Conservation (phyloP, 768 basidiomycete species). For the Pholiota molesta region DNA sequence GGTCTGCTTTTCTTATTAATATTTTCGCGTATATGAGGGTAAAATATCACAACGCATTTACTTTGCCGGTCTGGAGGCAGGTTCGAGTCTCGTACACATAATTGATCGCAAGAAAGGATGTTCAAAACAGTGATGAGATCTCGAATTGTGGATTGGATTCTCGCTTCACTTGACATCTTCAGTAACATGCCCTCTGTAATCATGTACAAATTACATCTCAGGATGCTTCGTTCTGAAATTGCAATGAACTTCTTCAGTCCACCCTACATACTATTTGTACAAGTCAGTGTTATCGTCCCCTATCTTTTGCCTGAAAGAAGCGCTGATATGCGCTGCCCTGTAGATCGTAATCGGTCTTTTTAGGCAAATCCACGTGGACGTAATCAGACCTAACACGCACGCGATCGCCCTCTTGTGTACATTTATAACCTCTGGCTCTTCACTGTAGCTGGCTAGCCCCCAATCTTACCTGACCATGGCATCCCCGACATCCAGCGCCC, state of each 20-base stretch:
- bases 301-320: not conserved
- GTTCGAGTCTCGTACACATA: not conserved
- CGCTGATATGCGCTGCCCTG: constrained; percentile 4
- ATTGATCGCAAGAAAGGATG: not conserved
- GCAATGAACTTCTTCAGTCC: not conserved
- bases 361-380: not conserved
- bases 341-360: constrained; percentile 4
- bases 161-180: not conserved
- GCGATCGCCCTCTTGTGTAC: constrained; percentile 1
- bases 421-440: constrained; percentile 3
- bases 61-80: not conserved
- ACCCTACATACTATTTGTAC: not conserved
- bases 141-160: not conserved
- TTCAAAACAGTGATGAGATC: not conserved
- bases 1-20: no score
- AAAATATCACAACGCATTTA: no score
- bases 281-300: constrained; percentile 6
- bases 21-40: no score
- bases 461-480: not conserved
- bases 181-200: not conserved
- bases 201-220: not conserved
- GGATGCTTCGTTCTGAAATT: not conserved
- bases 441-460: not conserved
- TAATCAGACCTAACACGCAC: not conserved
- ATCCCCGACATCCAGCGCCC: constrained; percentile 9